A percentile compares a stretch with the other conserved stretches of the same genome.
These are phyloP conservation scores for Saccharomycopsis capsularis DNA, from an alignment of 805 yeast genomes.

Conservation along the genomic window DNA sequence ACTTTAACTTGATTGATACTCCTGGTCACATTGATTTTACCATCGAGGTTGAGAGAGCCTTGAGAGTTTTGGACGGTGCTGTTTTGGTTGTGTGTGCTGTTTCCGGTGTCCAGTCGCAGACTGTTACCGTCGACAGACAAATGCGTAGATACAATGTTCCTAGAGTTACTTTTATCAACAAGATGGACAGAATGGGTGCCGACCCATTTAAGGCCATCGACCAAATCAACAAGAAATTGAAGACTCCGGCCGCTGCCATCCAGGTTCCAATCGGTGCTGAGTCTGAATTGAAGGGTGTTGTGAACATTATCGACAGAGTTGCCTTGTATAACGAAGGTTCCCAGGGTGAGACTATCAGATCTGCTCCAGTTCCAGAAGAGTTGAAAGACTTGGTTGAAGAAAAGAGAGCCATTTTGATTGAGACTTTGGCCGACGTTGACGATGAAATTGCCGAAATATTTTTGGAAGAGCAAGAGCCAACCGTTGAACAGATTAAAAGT, in stretches of 20 bases:
- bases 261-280: conserved; percentile 98
- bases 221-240: conserved; percentile 80
- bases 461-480: conserved; percentile 85
- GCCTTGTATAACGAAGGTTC: conserved; percentile 84
- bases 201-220: conserved; percentile 94
- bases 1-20: conserved; percentile 92
- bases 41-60: conserved; percentile 97
- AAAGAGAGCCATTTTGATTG: conserved; percentile 78
- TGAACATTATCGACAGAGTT: conserved; percentile 81
- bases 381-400: conserved; percentile 80
- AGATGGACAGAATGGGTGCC: conserved; percentile 99
- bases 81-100: conserved; percentile 98
- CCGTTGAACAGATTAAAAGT: conserved; percentile 70
- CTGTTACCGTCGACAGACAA: conserved; percentile 97
- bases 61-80: conserved; percentile 96
- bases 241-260: conserved; percentile 92
- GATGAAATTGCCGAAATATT: conserved; percentile 93
- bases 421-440: conserved; percentile 95
- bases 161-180: conserved; percentile 89
- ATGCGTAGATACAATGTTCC: conserved; percentile 98
- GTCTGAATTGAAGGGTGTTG: conserved; percentile 76
- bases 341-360: conserved; percentile 78
- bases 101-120: conserved; percentile 96
- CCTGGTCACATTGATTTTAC: conserved; percentile 99
- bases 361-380: conserved; percentile 63